Percentiles rank a stretch among this genome's conserved stretches.
Evolutionary conservation across 257 asterid genomes (phyloP).

Genomic region (Parsonsia alboflavescens): DNA sequence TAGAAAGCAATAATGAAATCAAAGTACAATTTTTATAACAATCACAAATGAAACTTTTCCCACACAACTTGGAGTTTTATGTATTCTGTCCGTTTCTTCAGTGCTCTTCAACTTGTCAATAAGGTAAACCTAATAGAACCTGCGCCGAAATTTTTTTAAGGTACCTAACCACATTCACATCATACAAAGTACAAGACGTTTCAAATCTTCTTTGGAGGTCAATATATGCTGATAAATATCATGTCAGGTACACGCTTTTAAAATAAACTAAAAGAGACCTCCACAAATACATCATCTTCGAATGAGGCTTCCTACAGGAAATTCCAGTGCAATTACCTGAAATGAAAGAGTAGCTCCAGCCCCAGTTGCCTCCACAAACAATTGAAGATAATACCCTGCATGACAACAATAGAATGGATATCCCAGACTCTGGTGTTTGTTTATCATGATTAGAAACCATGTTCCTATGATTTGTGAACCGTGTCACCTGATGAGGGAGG

Average conservation of each 20-base stretch:
- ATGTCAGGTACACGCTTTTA: not conserved
- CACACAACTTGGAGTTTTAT: too few relatives aligned
- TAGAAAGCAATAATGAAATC: too few relatives aligned
- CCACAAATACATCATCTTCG: not conserved
- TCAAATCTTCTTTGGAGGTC: not conserved
- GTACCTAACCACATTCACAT: not conserved
- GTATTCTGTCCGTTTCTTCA: too few relatives aligned
- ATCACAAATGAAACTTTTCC: too few relatives aligned
- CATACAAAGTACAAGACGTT: not conserved
- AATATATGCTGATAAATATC: not conserved
- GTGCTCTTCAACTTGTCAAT: too few relatives aligned
- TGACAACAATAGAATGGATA: slow-evolving; percentile 18
- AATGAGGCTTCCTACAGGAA: not conserved
- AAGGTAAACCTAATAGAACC: too few relatives aligned
- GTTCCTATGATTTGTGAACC: slow-evolving; percentile 11
- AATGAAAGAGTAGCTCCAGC: slow-evolving; percentile 21
- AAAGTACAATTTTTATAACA: too few relatives aligned
- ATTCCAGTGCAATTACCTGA: slow-evolving; percentile 16
- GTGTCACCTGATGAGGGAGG: slow-evolving; percentile 17
- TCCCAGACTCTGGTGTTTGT: slow-evolving; percentile 27
- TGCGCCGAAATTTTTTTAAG: too few relatives aligned
- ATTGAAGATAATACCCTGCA: slow-evolving; percentile 30
- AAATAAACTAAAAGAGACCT: not conserved
- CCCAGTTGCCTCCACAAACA: slow-evolving; percentile 10
- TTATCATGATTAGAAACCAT: not conserved